Conservation (phyloP, 352 stramenopile species). For the Phytophthora nicotianae region DNA sequence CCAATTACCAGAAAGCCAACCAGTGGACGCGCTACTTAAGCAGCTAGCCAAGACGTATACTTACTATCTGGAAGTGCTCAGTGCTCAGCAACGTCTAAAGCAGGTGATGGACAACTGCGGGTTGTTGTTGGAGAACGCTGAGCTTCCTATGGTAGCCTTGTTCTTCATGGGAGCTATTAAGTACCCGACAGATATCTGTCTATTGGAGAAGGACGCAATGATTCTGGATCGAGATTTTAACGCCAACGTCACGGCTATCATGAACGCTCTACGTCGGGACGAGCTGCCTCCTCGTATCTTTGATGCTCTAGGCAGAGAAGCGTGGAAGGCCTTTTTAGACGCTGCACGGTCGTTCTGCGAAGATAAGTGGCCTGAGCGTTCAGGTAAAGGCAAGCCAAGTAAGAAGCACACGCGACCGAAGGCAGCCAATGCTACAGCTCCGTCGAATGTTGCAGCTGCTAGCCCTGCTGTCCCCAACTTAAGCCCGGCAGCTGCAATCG, state of each 20-base stretch:
- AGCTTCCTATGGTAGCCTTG: conserved; percentile 49
- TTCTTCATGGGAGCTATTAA: conserved; percentile 37
- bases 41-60: conserved; percentile 67
- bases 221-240: conserved; percentile 31
- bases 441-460: background rate
- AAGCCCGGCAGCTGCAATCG: background rate
- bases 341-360: conserved; percentile 60
- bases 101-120: conserved; percentile 30
- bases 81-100: conserved; percentile 41
- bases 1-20: conserved; percentile 3
- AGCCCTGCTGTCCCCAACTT: background rate
- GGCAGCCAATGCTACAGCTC: conserved; percentile 1
- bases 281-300: conserved; percentile 42
- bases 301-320: conserved; percentile 31
- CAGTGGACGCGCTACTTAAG: conserved; percentile 41
- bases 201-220: conserved; percentile 26
- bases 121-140: conserved; percentile 43
- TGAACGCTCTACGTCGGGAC: conserved; percentile 33
- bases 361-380: conserved; percentile 67
- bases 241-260: conserved; percentile 38
- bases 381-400: conserved; percentile 43
- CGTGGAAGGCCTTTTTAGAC: conserved; percentile 47
- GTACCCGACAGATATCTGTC: conserved; percentile 27
- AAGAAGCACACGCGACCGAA: conserved; percentile 44
- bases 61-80: conserved; percentile 59